These are phyloP conservation scores for Apiospora phragmitis DNA, from an alignment of 2,329 filamentous ascomycete genomes.

Conservation along the genomic window DNA sequence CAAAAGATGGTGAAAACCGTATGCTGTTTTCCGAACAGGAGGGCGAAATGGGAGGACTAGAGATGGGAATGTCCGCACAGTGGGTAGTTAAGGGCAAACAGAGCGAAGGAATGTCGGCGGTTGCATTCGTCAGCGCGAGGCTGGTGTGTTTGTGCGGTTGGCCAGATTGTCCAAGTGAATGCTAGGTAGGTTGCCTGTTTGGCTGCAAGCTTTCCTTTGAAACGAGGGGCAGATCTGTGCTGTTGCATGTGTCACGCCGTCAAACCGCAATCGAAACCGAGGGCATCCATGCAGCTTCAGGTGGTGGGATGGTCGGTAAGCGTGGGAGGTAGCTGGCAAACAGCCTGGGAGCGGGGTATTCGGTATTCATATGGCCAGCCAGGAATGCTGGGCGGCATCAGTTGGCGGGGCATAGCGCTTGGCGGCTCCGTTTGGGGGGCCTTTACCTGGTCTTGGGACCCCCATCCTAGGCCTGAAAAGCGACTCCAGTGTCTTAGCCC, in stretches of 20 bases:
- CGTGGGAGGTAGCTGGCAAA: background rate
- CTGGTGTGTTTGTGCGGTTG: background rate
- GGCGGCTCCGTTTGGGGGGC: background rate
- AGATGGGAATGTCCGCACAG: background rate
- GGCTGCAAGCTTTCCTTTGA: background rate
- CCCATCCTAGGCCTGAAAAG: background rate
- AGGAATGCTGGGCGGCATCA: background rate
- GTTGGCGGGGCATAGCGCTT: background rate
- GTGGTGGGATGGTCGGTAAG: background rate
- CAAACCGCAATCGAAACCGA: conserved; percentile 2
- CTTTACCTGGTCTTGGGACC: background rate
- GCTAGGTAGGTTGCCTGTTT: background rate
- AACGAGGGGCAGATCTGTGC: conserved; percentile 4
- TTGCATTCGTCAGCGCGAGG: background rate
- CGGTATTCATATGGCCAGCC: background rate
- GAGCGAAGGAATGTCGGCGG: background rate
- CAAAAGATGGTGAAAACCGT: background rate
- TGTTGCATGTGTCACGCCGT: conserved; percentile 1
- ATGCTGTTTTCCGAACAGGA: background rate
- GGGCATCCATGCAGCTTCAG: background rate
- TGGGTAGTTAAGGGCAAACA: background rate
- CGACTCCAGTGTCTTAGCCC: background rate
- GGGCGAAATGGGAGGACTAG: background rate
- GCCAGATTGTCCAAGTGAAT: conserved; percentile 1
- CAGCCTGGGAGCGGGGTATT: background rate